Evolutionary conservation across 2,329 filamentous ascomycete genomes (phyloP), one percentile per base, ranked within the genome.

Genomic region (Pezicula neosporulosa): DNA sequence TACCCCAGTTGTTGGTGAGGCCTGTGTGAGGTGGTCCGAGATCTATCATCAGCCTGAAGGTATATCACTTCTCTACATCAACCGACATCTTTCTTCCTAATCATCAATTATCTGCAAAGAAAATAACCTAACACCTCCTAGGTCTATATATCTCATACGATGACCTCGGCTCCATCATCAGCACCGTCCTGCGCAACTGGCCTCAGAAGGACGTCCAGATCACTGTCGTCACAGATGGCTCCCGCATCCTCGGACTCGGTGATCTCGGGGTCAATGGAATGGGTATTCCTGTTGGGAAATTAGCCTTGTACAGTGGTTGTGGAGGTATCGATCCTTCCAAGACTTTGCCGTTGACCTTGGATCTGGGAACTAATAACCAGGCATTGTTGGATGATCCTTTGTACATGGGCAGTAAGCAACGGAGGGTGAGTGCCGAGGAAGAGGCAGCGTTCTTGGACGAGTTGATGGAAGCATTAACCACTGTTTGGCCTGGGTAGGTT

Each of bases 261-360:
- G 90, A 96, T 63, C 89, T 96, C 66, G 90, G 91, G 5, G 83
- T 90, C 1, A 90, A 91, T 13, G 90, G 86, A 4, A 87, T 96
- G 52, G 76, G 94, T 43, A 96, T 96, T 57, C 90, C 87, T 2
- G 78, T 90, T 2, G 90, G 90, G 15, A 96, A 96, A 66, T 74
- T 95, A 28, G 85, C 86, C 10, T 77, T 96, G 37, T 90, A 89
- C 36, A 94, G 90, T 0, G 73, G 93, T 0, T 96, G 90, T 67
- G 90, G 87, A n/a, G 91, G 90, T 15, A 82, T 96, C 10, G 87
- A 93, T 64, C 90, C 89, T 0, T 83, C 85, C 36, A 77, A 87
- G n/a, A 88, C 87, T 8, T 72, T 96, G 0, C 89, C 89, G 0
- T 87, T 96, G 0, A 86, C 92, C 0, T 71, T 96, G 2, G 90